phyloP scores from a whole-genome alignment of 2,329 filamentous ascomycete genomes.

The Aspergillus sp. region DNA sequence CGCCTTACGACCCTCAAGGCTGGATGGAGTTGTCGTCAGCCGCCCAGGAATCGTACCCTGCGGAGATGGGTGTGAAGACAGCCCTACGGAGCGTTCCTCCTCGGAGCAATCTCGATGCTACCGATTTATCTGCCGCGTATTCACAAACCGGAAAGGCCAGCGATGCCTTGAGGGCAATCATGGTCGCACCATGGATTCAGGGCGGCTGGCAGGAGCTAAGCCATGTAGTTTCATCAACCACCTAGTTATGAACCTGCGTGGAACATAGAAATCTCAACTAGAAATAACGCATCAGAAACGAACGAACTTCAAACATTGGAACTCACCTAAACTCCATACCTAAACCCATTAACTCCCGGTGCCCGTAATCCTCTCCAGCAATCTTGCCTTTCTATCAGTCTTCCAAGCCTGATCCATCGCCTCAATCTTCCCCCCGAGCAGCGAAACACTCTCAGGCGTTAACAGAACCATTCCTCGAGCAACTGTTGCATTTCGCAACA shows the following conservation, averaged over 20 bases:
- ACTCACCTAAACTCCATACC: background rate
- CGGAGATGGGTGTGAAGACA: slow-evolving; percentile 80
- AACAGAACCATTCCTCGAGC: slow-evolving; percentile 79
- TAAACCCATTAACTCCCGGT: slow-evolving; percentile 8
- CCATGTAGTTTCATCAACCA: slow-evolving; percentile 27
- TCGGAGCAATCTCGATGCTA: slow-evolving; percentile 64
- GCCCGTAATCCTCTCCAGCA: slow-evolving; percentile 61
- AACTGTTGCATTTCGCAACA: slow-evolving; percentile 64
- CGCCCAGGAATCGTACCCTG: slow-evolving; percentile 55
- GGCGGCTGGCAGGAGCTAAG: slow-evolving; percentile 60
- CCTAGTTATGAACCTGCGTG: slow-evolving; percentile 6
- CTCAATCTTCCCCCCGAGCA: slow-evolving; percentile 88
- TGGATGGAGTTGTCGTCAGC: slow-evolving; percentile 73
- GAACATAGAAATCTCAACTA: background rate
- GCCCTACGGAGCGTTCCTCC: slow-evolving; percentile 74
- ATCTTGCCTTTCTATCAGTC: slow-evolving; percentile 65
- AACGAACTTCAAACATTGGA: background rate
- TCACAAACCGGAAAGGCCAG: slow-evolving; percentile 68
- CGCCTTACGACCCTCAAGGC: slow-evolving; percentile 74
- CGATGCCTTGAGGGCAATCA: slow-evolving; percentile 74
- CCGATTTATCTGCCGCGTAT: slow-evolving; percentile 71
- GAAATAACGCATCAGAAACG: background rate
- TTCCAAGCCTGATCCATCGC: slow-evolving; percentile 75
- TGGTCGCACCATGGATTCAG: slow-evolving; percentile 76
- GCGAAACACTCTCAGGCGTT: slow-evolving; percentile 63